Evolutionary conservation across 345 rosid species (phyloP), one percentile per base, ranked within the genome.

Genomic region (Syzygium oleosum): DNA sequence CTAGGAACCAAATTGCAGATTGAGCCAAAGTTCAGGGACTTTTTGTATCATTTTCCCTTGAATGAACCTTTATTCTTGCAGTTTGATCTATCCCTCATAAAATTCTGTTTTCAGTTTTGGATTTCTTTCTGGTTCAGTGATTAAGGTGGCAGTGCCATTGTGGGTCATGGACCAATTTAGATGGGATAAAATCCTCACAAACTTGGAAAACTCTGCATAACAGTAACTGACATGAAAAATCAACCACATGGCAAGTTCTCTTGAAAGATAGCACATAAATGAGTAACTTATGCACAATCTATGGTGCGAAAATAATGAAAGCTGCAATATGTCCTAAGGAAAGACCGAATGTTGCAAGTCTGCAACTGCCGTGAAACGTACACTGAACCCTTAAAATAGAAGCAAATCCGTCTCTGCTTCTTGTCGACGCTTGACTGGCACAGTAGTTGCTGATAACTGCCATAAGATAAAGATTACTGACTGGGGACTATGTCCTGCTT

Each of bases 311-410:
- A 49, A 87, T 56, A 52, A 63, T 78, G 17, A 85, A 89, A 68
- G 27, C 52, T 84, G 46, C 80, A 68, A 34, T 34, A 46, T 68
- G 17, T 34, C 49, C 80, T 17, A 34, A 34, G 4, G 79, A 68
- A 68, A 68, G 79, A 86, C 58, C 9, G 41, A n/a, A 46, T 46
- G 92, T 89, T 93, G 94, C 89, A n/a, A 91, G 92, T 79, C 84
- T 88, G 91, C 92, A 93, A 90, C 91, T 58, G 13, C 25, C 27
- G 55, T 87, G 54, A 87, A 89, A 38, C 29, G 58, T 88, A 51
- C 25, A 85, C 85, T 56, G 63, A 43, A 68, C 13, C 46, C 46
- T 17, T 1, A 10, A 34, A 68, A 34, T 68, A 34, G 80, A 34
- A 68, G 19, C 80, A 34, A 68, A 68, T 17, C 46, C 1, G 25